Base-by-base conservation (phyloP, 352 stramenopile genomes). In the Phytophthora europaea region DNA sequence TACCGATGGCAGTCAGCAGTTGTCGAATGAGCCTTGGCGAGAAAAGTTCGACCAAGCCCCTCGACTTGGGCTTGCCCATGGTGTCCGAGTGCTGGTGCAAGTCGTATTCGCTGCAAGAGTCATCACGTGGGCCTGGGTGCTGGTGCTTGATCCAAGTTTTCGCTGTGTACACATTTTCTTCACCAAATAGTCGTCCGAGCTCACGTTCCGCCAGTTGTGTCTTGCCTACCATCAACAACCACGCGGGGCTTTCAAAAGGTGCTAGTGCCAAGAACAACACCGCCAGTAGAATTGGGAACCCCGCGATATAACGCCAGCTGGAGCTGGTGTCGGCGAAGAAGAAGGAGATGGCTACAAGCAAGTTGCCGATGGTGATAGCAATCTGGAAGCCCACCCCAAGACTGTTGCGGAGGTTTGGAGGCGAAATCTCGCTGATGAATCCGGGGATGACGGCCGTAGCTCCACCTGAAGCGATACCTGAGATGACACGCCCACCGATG, bases 201-300 rank as follows among this genome's bases (percentile, higher is more conserved):
- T 68, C 63, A 61, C 51, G 43, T 23, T 72, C 56, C 20, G 77
- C 73, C 9, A 71, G 43, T 20, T 73, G 45, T 1, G 55, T 48
- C 18, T 69, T 45, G 22, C 63, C 67, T 28, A 77, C 75, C 47
- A 61, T 61, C n/a, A 83, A 47, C 31, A 81, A 62, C 76, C 76
- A 83, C n/a, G 57, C 22, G 18, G 57, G 57, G 26, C 57, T 64
- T 47, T 64, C 57, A 38, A 67, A 73, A 12, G 69, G 76, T 26
- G 79, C 67, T 4, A 82, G 48, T 6, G 66, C 16, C 28, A 87
- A 58, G 59, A 85, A 84, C 22, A 83, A n/a, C 0, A 51, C 66
- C 5, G 70, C 82, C 4, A 87, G 51, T 16, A 84, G 62, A 36
- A 84, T 70, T 6, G 80, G 82, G 50, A 89, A 84, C 2, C 58